Evolutionary conservation across 2,329 filamentous ascomycete genomes (phyloP), one percentile per base, ranked within the genome.

Genomic region (Thielaviopsis populi): DNA sequence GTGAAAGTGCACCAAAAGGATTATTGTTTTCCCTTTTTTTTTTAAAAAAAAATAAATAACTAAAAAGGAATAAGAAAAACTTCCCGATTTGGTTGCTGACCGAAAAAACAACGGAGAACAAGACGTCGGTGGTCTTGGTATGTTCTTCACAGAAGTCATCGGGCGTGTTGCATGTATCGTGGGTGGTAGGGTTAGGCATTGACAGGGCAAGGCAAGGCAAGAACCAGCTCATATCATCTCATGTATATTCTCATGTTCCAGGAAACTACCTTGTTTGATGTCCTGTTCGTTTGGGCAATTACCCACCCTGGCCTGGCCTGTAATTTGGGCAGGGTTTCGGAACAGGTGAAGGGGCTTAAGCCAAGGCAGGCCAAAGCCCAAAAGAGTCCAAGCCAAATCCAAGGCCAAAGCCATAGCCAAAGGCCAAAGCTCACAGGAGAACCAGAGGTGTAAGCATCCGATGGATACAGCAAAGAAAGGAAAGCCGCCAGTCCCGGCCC

Each of bases 281-380:
- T 56, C 53, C n/a, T 33, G 30, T 56, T 56, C 15, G 30, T 56
- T 56, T 56, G 4, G 53, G 53, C 53, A 56, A 56, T 56, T 56
- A 56, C 53, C 53, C 53, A 37, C 53, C 24, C n/a, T 56, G 53
- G 17, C 24, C n/a, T 56, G 53, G 17, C 53, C 53, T 56, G 53
- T 37, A 56, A 56, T 56, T 56, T 56, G 53, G 53, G 13, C 50
- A n/a, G 24, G 53, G 53, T 56, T 56, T 56, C 53, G 53, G 53
- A 56, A 56, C 27, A 10, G 53, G 53, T 56, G 53, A 56, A 56
- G 53, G 53, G 53, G 53, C 53, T 56, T 17, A 22, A 56, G 53
- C 53, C 53, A 56, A 56, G 53, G 15, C 30, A 19, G 30, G 27
- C 53, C 53, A 56, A 37, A 33, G 53, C 30, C 53, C 53, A 37